Base-by-base conservation (phyloP, 2,329 filamentous ascomycete genomes). In the Hypomyces rosellus region DNA sequence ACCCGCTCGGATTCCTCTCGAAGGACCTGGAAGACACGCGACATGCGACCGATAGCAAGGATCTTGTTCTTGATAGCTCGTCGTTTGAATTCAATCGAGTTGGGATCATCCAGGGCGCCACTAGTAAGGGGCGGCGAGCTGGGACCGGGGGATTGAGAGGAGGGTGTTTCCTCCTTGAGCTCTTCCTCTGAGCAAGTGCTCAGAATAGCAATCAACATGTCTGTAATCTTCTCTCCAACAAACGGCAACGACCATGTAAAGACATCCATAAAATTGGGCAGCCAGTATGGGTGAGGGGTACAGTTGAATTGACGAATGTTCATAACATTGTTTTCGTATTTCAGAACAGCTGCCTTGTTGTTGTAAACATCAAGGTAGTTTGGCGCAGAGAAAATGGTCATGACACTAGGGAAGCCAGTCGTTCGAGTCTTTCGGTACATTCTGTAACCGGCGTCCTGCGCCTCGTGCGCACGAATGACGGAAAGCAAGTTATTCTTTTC, bases 311-410 rank as follows among this genome's bases (percentile, higher is more conserved):
- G 93, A 53, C 93, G 84, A 66, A 99, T 99, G 76, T 99, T 99
- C 93, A 99, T 99, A 54, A 99, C 93, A 65, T 99, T 99, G 73
- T 99, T 99, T 74, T 99, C 93, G 68, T 99, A 99, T 74, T 99
- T 99, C 63, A 99, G 77, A 38, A 99, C 93, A 1, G 93, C 93
- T 2, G 93, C 93, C 77, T 99, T 99, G 80, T 99, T 99, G 82
- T 99, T 99, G 74, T 99, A 99, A 36, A 99, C 91, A 64, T 99
- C 93, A 56, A 99, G 83, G 67, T 99, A 99, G 72, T 99, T 99
- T 36, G 93, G 93, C 1, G 93, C 93, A 41, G 92, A 97, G 78
- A 99, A 99, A 63, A 99, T 99, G 60, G 93, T 99, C 93, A 99
- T 99, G 56, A 99, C 93, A 73, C 91, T 96, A 18, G 93, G 93